Base-by-base conservation (phyloP, 495 filamentous ascomycete genomes). In the Aspergillus asperescens region DNA sequence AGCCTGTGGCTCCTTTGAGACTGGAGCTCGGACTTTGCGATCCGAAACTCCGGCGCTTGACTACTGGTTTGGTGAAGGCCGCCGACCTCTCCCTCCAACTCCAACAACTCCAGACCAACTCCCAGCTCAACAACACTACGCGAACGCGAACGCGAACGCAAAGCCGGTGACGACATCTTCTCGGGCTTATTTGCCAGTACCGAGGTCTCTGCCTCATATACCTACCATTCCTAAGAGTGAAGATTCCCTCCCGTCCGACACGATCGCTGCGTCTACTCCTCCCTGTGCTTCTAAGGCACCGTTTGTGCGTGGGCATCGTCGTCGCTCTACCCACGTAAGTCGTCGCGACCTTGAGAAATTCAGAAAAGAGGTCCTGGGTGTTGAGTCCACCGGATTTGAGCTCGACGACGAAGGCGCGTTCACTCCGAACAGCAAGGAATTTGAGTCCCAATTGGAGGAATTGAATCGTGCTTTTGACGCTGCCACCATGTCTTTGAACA, bases 311-410 rank as follows among this genome's bases (percentile, higher is more conserved):
- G 69, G 71, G 61, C 71, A 74, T 54, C 71, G 71, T 56, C 71
- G 71, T 64, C 71, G 71, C 57, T 71, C 71, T 52, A 74, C 71
- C 60, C 71, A 70, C 69, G 70, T 74, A 48, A 69, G 63, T 61
- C 67, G 62, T 49, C 64, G 63, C 55, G 71, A 74, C 68, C 68
- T 74, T 60, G 67, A 70, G 56, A 68, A 68, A 58, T 74, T 74
- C 58, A 64, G 66, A 58, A 66, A 65, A 56, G 71, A 74, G 56
- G 64, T 74, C 35, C 41, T 74, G 43, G 71, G 68, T 49, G 62
- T 71, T 37, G 62, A 71, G 56, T 57, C 65, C 46, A 56, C 60
- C 58, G 60, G 56, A 53, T 62, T 60, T 23, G 55, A 48, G 13
- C 56, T 54, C 49, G 64, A 70, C 56, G 65, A 70, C 60, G 69